These are phyloP conservation scores for Plasmodium vivax DNA, from an alignment of 169 alveolate species.

Conservation along the genomic window DNA sequence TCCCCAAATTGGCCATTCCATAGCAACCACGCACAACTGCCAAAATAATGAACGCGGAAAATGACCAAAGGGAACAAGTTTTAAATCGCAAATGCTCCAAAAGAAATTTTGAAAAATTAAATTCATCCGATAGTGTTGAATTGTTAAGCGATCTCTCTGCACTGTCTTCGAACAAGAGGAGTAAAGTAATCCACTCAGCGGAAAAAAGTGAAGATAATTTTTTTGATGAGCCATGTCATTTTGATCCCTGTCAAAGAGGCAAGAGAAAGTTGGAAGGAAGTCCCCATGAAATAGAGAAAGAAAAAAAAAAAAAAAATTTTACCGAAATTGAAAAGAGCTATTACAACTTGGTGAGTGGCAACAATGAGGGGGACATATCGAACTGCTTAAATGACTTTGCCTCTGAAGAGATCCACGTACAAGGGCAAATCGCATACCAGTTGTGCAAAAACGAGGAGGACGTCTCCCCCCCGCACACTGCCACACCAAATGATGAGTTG, in stretches of 20 bases:
- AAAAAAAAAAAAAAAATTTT: constrained; percentile 30
- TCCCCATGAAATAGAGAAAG: constrained; percentile 4
- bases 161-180: constrained; percentile 19
- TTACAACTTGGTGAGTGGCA: neutral
- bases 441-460: neutral
- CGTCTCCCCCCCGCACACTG: neutral
- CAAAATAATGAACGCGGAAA: neutral
- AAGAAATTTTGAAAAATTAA: constrained; percentile 29
- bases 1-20: neutral
- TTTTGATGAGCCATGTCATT: neutral
- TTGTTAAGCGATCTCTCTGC: neutral
- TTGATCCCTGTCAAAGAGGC: neutral
- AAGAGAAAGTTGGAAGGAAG: constrained; percentile 29
- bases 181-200: neutral
- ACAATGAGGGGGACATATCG: neutral
- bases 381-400: neutral
- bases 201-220: neutral
- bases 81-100: constrained; percentile 13
- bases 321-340: neutral
- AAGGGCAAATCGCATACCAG: neutral
- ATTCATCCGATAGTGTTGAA: neutral
- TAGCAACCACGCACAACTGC: neutral
- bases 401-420: neutral
- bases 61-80: neutral
- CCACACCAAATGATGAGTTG: neutral